Evolutionary conservation across 345 rosid species (phyloP).

Genomic region (Lepidium aucheri): DNA sequence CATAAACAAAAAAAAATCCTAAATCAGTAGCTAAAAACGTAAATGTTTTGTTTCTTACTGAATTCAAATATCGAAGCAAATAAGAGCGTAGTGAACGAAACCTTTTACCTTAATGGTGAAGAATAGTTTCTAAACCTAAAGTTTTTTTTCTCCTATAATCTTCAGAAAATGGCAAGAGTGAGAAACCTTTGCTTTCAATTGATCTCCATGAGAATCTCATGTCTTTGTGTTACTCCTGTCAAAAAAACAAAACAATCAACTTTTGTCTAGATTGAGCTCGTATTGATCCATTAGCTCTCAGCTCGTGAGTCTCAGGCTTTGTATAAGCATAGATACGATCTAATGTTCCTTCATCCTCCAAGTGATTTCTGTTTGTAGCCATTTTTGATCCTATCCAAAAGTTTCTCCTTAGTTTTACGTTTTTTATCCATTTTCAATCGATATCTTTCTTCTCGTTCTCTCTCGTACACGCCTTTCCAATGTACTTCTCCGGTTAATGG

Average conservation of each 20-base stretch:
- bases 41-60: slow-evolving; percentile 5
- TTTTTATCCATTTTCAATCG: slow-evolving; percentile 93
- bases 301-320: neutral
- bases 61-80: neutral
- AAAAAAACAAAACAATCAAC: slow-evolving; percentile 3
- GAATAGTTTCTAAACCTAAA: slow-evolving; percentile 15
- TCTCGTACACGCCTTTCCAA: slow-evolving; percentile 93
- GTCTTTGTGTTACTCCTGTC: slow-evolving; percentile 1
- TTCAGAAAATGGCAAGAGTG: slow-evolving; percentile 13
- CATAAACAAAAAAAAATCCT: neutral
- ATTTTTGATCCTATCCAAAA: slow-evolving; percentile 47
- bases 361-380: slow-evolving; percentile 84
- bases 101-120: slow-evolving; percentile 3
- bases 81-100: neutral
- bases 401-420: slow-evolving; percentile 71
- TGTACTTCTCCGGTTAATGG: slow-evolving; percentile 92
- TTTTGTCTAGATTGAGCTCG: neutral
- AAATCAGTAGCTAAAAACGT: neutral
- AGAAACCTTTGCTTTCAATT: neutral
- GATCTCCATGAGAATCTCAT: slow-evolving; percentile 3
- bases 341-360: slow-evolving; percentile 26
- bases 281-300: neutral
- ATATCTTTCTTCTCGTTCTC: slow-evolving; percentile 91
- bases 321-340: neutral
- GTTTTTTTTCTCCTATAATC: slow-evolving; percentile 8